These are phyloP conservation scores for Pseudocercospora vitis DNA, from an alignment of 2,329 filamentous ascomycete species.

Conservation along the genomic window DNA sequence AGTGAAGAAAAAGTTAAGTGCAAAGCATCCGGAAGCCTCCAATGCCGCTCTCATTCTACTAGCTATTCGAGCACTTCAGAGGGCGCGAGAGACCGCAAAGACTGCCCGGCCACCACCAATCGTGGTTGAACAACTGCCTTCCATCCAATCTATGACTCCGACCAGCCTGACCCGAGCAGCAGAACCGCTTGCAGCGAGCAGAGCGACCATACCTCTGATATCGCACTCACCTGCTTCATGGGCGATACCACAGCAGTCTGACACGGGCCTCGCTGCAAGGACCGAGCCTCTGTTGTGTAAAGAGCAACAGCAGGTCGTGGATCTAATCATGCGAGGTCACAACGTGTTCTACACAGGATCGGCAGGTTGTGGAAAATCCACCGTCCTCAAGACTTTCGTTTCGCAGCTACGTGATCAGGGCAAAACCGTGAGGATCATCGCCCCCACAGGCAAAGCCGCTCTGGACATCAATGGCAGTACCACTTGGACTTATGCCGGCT, in stretches of 20 bases:
- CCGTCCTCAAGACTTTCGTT: constrained; percentile 54
- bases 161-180: neutral
- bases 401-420: constrained; percentile 39
- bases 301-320: constrained; percentile 24
- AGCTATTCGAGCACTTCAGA: neutral
- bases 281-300: constrained; percentile 18
- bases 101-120: neutral
- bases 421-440: constrained; percentile 52
- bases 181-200: neutral
- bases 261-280: no score
- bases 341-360: constrained; percentile 67
- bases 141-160: neutral
- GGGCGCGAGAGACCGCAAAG: neutral
- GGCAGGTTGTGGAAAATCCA: constrained; percentile 61
- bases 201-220: neutral
- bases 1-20: neutral
- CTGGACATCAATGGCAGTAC: constrained; percentile 59
- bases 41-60: neutral
- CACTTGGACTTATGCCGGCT: constrained; percentile 59
- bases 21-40: neutral
- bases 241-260: no score
- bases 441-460: constrained; percentile 62
- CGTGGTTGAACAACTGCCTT: neutral
- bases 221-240: no score
- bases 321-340: constrained; percentile 38